Base-by-base conservation (phyloP, 257 asterid genomes). In the Catharanthus roseus region DNA sequence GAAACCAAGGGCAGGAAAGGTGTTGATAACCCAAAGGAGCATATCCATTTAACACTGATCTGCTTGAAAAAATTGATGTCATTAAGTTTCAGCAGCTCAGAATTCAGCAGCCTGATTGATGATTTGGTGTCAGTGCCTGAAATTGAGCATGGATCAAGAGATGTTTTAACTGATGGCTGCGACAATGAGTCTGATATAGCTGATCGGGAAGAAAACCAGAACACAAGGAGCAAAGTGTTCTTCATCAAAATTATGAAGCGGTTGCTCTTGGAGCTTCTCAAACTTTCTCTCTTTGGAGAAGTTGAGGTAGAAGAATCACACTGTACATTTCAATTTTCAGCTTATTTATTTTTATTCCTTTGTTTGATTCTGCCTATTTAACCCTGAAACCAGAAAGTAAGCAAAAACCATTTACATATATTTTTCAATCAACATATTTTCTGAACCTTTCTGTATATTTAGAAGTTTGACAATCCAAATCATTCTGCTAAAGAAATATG, bases 1-100 rank as follows among this genome's bases (percentile, higher is more conserved):
- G 90, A 85, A 53, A 68, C 78, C 10, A 78, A 80, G 79, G 86
- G 82, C 72, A 81, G 74, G 78, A 86, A 88, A 82, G 83, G 78
- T 65, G 65, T 67, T 72, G 95, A 88, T 69, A 83, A 78, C 68
- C 78, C 77, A 70, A 89, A 83, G 85, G 96, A 89, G 63, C 78
- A 80, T 60, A 80, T 87, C 50, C 83, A 86, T 75, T 77, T 77
- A 69, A 88, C 84, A 73, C 76, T 89, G 77, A 83, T 78, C 72
- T 89, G 92, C 85, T 81, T 91, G 89, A 86, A 89, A 76, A 84
- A 81, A 70, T 74, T 87, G 81, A 80, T 85, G 41, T 88, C 82
- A 74, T 64, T 81, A 62, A 82, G 84, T 79, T 76, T 83, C 84
- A 61, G 63, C 77, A 69, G 79, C 79, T 53, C 85, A 18, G 87